phyloP scores from a whole-genome alignment of 2,329 filamentous ascomycete species.

The Aspergillus arachidicola region DNA sequence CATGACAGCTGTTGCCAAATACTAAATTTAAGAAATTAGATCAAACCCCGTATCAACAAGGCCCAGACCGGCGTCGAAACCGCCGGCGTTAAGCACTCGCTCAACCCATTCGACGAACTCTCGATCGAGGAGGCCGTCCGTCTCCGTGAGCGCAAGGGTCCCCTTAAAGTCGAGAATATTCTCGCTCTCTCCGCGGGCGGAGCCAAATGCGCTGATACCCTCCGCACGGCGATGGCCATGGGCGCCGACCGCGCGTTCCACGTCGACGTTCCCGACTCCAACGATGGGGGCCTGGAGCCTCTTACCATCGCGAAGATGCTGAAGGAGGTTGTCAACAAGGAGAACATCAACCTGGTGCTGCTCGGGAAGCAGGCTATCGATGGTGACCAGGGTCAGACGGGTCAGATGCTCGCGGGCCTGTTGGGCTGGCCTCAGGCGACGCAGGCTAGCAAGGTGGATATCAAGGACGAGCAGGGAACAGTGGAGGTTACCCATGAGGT shows the following conservation, averaged over 20 bases:
- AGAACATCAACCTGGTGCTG: conserved; percentile 89
- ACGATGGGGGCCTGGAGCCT: conserved; percentile 73
- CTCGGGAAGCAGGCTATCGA: conserved; percentile 98
- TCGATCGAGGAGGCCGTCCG: conserved; percentile 95
- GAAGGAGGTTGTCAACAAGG: conserved; percentile 73
- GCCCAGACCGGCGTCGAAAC: conserved; percentile 86
- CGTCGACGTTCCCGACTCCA: conserved; percentile 75
- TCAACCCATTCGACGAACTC: conserved; percentile 99
- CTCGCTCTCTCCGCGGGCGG: conserved; percentile 87
- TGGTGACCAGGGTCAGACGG: conserved; percentile 92
- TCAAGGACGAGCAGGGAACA: conserved; percentile 66
- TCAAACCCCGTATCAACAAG: conserved; percentile 72
- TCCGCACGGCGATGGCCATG: conserved; percentile 98
- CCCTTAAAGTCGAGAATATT: conserved; percentile 83
- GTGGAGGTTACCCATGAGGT: conserved; percentile 88
- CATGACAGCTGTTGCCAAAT: not conserved
- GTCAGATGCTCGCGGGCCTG: conserved; percentile 94
- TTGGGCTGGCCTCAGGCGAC: conserved; percentile 94
- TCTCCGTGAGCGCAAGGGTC: conserved; percentile 82
- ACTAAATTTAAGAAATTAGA: conserved; percentile 41
- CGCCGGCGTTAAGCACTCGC: conserved; percentile 90
- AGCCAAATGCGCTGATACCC: conserved; percentile 80
- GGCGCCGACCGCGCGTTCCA: conserved; percentile 90
- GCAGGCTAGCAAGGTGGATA: conserved; percentile 81
- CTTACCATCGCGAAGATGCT: conserved; percentile 91